Conservation (phyloP, 768 basidiomycete species). For the Epithele typhae region DNA sequence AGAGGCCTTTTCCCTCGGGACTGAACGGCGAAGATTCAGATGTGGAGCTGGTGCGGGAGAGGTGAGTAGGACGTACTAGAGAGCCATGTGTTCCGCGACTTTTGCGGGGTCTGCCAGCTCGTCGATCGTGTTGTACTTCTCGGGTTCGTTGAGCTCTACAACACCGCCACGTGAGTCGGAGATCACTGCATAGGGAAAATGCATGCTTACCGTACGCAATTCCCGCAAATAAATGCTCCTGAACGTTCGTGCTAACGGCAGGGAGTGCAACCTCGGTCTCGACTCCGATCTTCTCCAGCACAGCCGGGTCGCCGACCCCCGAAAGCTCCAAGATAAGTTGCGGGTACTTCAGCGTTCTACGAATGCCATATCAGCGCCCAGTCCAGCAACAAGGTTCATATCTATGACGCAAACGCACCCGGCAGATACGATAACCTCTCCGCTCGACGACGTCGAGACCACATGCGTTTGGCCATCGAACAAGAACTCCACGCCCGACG, state of each 20-base stretch:
- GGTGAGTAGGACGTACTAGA: conserved; percentile 27
- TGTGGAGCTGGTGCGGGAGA: not conserved
- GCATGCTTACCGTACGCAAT: conserved; percentile 23
- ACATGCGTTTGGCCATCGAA: conserved; percentile 24
- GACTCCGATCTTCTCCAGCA: conserved; percentile 39
- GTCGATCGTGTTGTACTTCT: conserved; percentile 26
- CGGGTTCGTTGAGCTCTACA: not conserved
- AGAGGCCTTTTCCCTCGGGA: conserved; percentile 19
- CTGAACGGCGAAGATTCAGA: conserved; percentile 14
- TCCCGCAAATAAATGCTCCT: conserved; percentile 38
- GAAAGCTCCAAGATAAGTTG: conserved; percentile 57
- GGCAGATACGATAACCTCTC: conserved; percentile 42
- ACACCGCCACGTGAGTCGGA: not conserved
- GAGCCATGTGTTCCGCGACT: conserved; percentile 25
- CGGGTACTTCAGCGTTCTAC: conserved; percentile 22
- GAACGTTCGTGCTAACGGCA: conserved; percentile 51
- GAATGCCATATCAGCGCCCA: not conserved
- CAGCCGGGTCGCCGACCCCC: conserved; percentile 44
- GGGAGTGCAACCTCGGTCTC: conserved; percentile 35
- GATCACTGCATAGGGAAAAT: not conserved
- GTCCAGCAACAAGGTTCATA: not conserved
- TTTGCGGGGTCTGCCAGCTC: conserved; percentile 24
- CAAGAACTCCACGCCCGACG: conserved; percentile 45
- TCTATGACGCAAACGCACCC: conserved; percentile 10
- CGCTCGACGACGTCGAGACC: conserved; percentile 31